Percentiles rank a stretch among this genome's conserved stretches.
These are phyloP conservation scores for Aeschynomene evenia DNA, from an alignment of 306 rosid genomes.

Conservation along the genomic window DNA sequence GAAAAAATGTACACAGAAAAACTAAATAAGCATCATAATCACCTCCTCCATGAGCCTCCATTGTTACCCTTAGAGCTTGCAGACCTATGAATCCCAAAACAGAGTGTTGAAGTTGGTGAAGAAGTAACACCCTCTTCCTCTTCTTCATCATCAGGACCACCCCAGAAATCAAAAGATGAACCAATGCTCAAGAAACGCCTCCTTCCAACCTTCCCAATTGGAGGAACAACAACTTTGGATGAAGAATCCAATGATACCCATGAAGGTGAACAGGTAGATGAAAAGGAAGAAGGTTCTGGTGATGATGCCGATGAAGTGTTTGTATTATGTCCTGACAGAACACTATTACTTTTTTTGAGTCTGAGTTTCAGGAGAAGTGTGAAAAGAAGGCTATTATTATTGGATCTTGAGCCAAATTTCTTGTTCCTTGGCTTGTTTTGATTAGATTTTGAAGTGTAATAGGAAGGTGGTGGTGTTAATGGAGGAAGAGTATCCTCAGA, in stretches of 20 bases:
- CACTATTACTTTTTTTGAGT: constrained; percentile 35
- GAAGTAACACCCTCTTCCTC: constrained; percentile 36
- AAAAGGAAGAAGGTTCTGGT: not conserved
- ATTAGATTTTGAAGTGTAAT: constrained; percentile 26
- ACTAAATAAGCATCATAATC: constrained; percentile 9
- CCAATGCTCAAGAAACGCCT: constrained; percentile 42
- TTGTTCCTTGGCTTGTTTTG: constrained; percentile 25
- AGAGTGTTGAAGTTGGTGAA: constrained; percentile 55
- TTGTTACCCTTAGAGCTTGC: not conserved
- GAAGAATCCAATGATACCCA: constrained; percentile 25
- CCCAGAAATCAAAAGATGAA: constrained; percentile 50
- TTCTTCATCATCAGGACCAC: too few species aligned
- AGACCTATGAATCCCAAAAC: constrained; percentile 49
- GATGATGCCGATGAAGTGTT: not conserved
- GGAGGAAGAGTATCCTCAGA: constrained; percentile 59
- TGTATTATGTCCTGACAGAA: not conserved
- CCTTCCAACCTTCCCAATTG: not conserved
- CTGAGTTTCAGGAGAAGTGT: constrained; percentile 45
- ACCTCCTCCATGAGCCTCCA: constrained; percentile 19
- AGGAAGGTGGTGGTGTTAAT: constrained; percentile 92
- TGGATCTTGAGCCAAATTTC: constrained; percentile 45
- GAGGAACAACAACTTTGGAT: constrained; percentile 29
- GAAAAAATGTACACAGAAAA: constrained; percentile 23
- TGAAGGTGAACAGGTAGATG: not conserved
- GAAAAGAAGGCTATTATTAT: constrained; percentile 30